Evolutionary conservation across 352 stramenopile genomes (phyloP), one percentile per base, ranked within the genome.

Genomic region (Achlya hypogyna): DNA sequence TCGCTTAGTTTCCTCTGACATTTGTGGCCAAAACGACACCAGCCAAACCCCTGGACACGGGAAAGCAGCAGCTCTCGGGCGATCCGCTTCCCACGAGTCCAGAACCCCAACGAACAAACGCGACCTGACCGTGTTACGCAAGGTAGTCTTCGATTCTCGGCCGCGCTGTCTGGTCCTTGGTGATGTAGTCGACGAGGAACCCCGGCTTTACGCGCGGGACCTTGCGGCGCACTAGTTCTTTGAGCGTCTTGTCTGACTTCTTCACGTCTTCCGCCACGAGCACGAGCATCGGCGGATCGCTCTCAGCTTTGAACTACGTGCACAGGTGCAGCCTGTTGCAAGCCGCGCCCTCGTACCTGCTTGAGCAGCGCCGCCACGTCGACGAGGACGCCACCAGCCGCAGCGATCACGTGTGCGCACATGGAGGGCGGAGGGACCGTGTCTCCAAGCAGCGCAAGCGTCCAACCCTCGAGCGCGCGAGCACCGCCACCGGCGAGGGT

Each of bases 151-250:
- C 12, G 25, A 56, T 12, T 54, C 77, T 74, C 16, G 82, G 78
- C 18, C 71, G 76, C 49, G 77, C 76, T 18, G 69, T 67, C 67
- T 91, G 86, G 66, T 92, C 77, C 72, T 93, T 95, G 28, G 86
- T 92, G 56, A 95, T 74, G 63, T 82, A 90, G 62, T 95, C 86
- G 74, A 95, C 90, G 29, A 95, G 74, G 53, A 95, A 93, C 34
- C 67, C 82, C 3, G 84, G 82, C 56, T 87, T 89, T 66, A 93
- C 70, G 70, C 82, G 87, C 63, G 84, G 76, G 18, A 95, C 70
- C n/a, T 81, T 74, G 38, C 81, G 72, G 16, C 69, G 65, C 51
- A 78, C 78, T 29, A 91, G 78, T 59, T 88, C 89, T 66, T 89
- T 91, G 62, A 92, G 43, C 80, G 63, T 69, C 23, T 85, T 69